Conservation (phyloP, 1,284 basidiomycete genomes). For the Ceratobasidium papillatum region DNA sequence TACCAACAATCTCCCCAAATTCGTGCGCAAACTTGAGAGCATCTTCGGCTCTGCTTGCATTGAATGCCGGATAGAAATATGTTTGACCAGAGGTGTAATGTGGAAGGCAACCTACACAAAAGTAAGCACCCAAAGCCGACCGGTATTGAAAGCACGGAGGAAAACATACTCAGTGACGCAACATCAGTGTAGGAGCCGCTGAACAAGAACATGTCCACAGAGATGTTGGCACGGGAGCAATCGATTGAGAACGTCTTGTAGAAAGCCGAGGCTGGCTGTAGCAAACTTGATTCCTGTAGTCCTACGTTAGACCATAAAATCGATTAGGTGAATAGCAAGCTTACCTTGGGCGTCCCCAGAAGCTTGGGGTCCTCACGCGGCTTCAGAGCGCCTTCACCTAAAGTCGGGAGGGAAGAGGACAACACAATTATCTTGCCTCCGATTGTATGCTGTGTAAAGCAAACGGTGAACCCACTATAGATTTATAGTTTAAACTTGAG, state of each 20-base stretch:
- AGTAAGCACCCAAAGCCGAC: too few relatives aligned
- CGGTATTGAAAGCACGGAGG: neutral
- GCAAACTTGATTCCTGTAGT: constrained; percentile 83
- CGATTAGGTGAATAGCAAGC: constrained; percentile 65
- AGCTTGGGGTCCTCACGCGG: constrained; percentile 97
- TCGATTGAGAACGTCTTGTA: constrained; percentile 99
- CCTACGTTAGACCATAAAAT: constrained; percentile 99
- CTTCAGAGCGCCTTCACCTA: constrained; percentile 93
- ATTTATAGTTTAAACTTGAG: constrained; percentile 20
- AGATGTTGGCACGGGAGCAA: constrained; percentile 96
- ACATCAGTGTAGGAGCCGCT: constrained; percentile 94
- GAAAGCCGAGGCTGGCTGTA: constrained; percentile 91
- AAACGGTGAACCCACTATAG: constrained; percentile 13
- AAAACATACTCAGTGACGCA: constrained; percentile 77
- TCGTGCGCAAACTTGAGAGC: constrained; percentile 98
- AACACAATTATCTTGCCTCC: constrained; percentile 97
- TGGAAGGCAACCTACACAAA: constrained; percentile 81
- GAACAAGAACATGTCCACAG: constrained; percentile 99
- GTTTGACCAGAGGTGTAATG: constrained; percentile 99
- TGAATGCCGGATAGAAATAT: constrained; percentile 98
- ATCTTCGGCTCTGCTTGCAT: constrained; percentile 92
- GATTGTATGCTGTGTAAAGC: constrained; percentile 72
- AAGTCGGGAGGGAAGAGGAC: constrained; percentile 84
- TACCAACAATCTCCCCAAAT: constrained; percentile 91
- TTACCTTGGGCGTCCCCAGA: constrained; percentile 90